Conservation (phyloP, 345 rosid genomes). For the Sisymbrium altissimum region DNA sequence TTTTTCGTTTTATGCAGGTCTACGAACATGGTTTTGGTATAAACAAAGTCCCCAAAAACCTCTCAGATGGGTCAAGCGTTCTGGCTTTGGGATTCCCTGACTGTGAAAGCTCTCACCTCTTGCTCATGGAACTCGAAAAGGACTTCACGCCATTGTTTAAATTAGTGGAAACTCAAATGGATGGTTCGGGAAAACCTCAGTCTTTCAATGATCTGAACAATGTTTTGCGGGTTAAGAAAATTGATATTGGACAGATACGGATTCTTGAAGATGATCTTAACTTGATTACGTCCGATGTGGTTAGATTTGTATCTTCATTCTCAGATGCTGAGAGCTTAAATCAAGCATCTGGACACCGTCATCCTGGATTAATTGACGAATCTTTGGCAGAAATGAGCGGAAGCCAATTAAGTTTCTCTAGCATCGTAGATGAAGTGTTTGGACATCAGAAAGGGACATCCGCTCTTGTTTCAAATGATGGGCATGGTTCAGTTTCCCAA, state of each 20-base stretch:
- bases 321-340: constrained; percentile 44
- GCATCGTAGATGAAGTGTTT: constrained; percentile 90
- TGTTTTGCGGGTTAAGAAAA: constrained; percentile 59
- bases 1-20: constrained; percentile 52
- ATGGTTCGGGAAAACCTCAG: constrained; percentile 51
- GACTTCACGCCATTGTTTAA: constrained; percentile 87
- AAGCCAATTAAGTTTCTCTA: constrained; percentile 64
- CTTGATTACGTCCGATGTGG: constrained; percentile 56
- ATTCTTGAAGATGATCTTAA: constrained; percentile 82
- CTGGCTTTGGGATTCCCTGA: constrained; percentile 92
- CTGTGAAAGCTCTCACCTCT: constrained; percentile 73
- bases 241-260: constrained; percentile 79
- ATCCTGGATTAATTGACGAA: constrained; percentile 53
- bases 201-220: constrained; percentile 51
- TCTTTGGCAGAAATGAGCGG: constrained; percentile 52
- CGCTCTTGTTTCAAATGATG: constrained; percentile 45
- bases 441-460: constrained; percentile 71
- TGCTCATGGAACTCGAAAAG: constrained; percentile 87
- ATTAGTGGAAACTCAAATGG: constrained; percentile 63
- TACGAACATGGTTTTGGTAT: constrained; percentile 71
- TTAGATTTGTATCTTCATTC: constrained; percentile 47
- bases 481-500: constrained; percentile 37
- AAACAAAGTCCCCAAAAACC: constrained; percentile 67
- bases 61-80: constrained; percentile 51
- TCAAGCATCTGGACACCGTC: constrained; percentile 53